Percentiles rank a stretch among this genome's conserved stretches.
Conservation (phyloP, 345 rosid species). For the Hibiscus syriacus region DNA sequence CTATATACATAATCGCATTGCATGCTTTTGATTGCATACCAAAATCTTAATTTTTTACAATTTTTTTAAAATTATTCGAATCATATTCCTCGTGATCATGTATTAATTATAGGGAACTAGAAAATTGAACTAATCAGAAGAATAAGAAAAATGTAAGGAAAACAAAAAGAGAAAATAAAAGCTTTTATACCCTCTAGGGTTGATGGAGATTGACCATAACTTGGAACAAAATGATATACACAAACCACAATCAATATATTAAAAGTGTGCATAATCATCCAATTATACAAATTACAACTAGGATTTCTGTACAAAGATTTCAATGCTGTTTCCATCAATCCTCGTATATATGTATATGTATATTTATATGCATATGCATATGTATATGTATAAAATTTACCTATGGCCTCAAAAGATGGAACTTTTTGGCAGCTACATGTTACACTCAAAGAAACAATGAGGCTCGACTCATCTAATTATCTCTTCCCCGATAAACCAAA, state of each 20-base stretch:
- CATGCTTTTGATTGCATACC: neutral
- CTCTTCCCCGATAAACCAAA: conserved; percentile 22
- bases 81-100: neutral
- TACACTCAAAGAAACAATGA: conserved; percentile 6
- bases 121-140: neutral
- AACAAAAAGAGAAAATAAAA: too few species aligned
- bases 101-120: too few species aligned
- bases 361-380: too few species aligned
- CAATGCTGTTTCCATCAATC: conserved; percentile 2
- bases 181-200: conserved; percentile 11
- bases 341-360: too few species aligned
- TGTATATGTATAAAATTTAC: neutral
- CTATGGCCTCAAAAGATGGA: conserved; percentile 18
- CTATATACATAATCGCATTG: neutral
- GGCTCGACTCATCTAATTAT: conserved; percentile 2
- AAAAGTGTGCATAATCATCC: conserved; percentile 13
- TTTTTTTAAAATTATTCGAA: neutral
- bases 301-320: conserved; percentile 10
- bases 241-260: conserved; percentile 15
- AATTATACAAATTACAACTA: neutral
- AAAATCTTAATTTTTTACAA: neutral
- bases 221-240: neutral
- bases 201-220: neutral
- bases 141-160: too few species aligned
- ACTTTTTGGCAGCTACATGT: conserved; percentile 16